Percentiles rank a stretch among this genome's conserved stretches.
Conservation (phyloP, 2,329 filamentous ascomycete species). For the Alternaria triticimaculans region DNA sequence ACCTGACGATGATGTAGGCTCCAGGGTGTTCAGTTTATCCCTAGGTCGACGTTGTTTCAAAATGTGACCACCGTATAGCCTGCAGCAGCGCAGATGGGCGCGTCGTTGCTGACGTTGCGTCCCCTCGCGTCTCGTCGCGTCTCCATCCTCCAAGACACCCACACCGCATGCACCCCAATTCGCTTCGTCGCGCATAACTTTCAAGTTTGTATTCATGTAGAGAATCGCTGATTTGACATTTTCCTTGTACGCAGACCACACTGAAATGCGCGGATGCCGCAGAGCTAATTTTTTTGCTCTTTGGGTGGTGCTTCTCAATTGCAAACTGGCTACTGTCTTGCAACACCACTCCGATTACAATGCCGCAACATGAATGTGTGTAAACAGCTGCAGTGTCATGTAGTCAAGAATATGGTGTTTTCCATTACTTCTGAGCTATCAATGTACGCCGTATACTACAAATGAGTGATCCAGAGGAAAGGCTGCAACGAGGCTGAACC, state of each 20-base stretch:
- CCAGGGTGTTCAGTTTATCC: background rate
- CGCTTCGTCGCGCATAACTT: background rate
- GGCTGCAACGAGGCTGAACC: background rate
- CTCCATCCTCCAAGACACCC: background rate
- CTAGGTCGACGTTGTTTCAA: too few relatives aligned
- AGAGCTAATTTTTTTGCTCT: background rate
- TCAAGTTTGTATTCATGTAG: rapidly evolving
- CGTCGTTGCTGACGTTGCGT: too few relatives aligned
- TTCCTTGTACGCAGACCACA: background rate
- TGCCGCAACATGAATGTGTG: too few relatives aligned
- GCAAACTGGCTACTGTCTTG: too few relatives aligned
- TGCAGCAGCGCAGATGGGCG: too few relatives aligned
- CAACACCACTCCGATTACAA: too few relatives aligned
- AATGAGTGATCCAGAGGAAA: background rate
- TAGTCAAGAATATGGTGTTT: background rate
- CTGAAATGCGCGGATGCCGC: background rate
- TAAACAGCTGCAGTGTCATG: rapidly evolving
- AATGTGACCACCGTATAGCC: too few relatives aligned
- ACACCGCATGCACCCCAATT: background rate
- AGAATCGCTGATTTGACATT: rapidly evolving
- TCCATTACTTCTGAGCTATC: background rate
- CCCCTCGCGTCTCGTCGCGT: too few relatives aligned
- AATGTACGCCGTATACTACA: background rate
- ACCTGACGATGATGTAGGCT: background rate
- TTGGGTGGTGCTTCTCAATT: background rate